Base-by-base conservation (phyloP, 2,329 filamentous ascomycete species). In the Fusarium sp. region DNA sequence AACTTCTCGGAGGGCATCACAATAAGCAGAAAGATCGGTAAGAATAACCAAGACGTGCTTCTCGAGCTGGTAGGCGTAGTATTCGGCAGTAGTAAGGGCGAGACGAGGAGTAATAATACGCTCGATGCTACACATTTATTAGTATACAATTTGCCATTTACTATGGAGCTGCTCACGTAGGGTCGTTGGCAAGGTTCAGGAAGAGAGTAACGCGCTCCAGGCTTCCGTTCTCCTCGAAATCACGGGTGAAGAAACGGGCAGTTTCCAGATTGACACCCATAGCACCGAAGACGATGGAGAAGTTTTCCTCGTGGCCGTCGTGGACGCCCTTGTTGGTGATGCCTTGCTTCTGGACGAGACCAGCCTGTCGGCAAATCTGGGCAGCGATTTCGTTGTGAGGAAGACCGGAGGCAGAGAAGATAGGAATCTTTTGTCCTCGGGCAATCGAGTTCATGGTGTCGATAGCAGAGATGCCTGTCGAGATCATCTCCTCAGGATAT, bases 201-300 rank as follows among this genome's bases (percentile, higher is more conserved):
- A 99, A 99, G 64, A 99, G 86, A 10, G 96, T 98, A 74, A 93
- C 91, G 82, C 96, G 93, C 84, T 97, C 96, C 90, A 99, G 90
- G 83, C 93, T 97, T 74, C 96, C 96, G 81, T 99, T 99, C 87
- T 99, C 94, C 81, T 99, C 96, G 77, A 99, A 99, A 77, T 99
- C 96, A 71, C 93, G 89, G 36, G 95, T 98, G 85, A 99, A 99
- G 88, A 99, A 99, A 75, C 96, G 92, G 75, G 92, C 93, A 31
- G 96, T 99, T 80, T 99, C 96, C 90, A 99, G 90, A 85, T 99
- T 99, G 74, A 99, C 96, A 94, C 96, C 96, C 96, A 99, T 99
- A 77, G 96, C 96, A 78, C 93, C 96, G 79, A 99, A 99, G 58
- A 99, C 96, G 76, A 99, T 99, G 63, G 94, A 97, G 87, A 99